These are phyloP conservation scores for Trifolium fragiferum DNA, from an alignment of 306 rosid genomes.

Conservation along the genomic window DNA sequence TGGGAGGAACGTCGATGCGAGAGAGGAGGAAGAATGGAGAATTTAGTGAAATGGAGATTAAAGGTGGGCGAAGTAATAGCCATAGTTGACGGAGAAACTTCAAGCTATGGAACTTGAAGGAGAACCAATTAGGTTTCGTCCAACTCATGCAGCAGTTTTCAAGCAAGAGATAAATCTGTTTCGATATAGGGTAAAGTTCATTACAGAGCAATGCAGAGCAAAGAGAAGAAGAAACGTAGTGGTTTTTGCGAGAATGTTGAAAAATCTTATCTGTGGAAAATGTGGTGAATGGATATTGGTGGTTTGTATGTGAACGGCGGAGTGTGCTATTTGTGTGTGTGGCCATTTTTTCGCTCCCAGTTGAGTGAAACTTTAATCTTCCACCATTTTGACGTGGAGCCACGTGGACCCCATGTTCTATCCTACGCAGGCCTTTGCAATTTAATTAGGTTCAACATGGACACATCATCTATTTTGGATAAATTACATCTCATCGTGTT, in stretches of 20 bases:
- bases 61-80: conserved; percentile 62
- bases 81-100: conserved; percentile 59
- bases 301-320: conserved; percentile 8
- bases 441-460: too few relatives aligned
- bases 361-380: neutral
- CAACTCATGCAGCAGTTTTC: conserved; percentile 81
- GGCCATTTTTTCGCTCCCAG: conserved; percentile 37
- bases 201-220: neutral
- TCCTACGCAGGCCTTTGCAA: too few relatives aligned
- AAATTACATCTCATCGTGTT: too few relatives aligned
- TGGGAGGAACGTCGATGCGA: conserved; percentile 49
- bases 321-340: conserved; percentile 42
- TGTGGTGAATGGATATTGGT: conserved; percentile 13
- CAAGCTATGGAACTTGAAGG: conserved; percentile 75
- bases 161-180: neutral
- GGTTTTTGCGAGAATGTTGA: neutral
- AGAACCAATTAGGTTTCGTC: conserved; percentile 52
- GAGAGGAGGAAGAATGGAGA: conserved; percentile 49
- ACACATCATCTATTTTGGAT: too few relatives aligned
- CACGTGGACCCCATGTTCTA: conserved; percentile 34
- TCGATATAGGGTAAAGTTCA: too few relatives aligned
- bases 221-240: neutral
- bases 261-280: conserved; percentile 39
- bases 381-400: neutral
- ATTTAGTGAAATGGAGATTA: conserved; percentile 42